Percentiles rank a stretch among this genome's conserved stretches.
Evolutionary conservation across 1,284 basidiomycete genomes (phyloP).

Genomic region (Fomitopsis schrenkii): DNA sequence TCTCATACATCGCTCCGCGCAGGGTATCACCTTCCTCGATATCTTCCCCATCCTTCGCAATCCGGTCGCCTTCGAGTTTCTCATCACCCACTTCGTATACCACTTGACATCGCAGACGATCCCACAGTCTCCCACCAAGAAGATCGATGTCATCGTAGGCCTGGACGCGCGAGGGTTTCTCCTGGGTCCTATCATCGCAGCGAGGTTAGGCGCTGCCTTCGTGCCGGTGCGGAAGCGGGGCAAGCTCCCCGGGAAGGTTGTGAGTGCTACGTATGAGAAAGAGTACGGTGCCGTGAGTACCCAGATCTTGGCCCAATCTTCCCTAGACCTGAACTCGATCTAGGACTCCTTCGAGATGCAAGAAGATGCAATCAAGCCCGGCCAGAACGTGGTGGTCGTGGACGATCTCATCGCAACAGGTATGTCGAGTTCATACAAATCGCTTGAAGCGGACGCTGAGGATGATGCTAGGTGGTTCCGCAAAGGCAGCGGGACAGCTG

Average conservation of each 20-base stretch:
- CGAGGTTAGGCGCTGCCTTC: slow-evolving; percentile 91
- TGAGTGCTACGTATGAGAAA: slow-evolving; percentile 82
- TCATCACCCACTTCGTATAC: slow-evolving; percentile 88
- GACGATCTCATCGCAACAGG: slow-evolving; percentile 98
- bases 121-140: slow-evolving; percentile 52
- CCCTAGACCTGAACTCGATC: background rate
- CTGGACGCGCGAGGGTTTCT: slow-evolving; percentile 97
- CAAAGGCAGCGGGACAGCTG: slow-evolving; percentile 90
- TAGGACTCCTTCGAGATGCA: slow-evolving; percentile 97
- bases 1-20: slow-evolving; percentile 1
- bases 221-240: slow-evolving; percentile 95
- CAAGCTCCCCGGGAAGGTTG: slow-evolving; percentile 88
- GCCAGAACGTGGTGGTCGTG: slow-evolving; percentile 85
- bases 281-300: slow-evolving; percentile 83
- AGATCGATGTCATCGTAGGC: slow-evolving; percentile 93
- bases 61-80: slow-evolving; percentile 82
- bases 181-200: slow-evolving; percentile 88
- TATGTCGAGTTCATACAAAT: slow-evolving; percentile 19
- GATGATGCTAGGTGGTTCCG: slow-evolving; percentile 74
- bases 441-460: background rate
- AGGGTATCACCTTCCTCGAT: slow-evolving; percentile 84
- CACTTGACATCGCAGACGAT: slow-evolving; percentile 82
- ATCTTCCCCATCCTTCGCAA: slow-evolving; percentile 88
- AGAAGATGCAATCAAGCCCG: slow-evolving; percentile 75
- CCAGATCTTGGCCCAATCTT: background rate